A percentile compares a stretch with the other conserved stretches of the same genome.
Conservation (phyloP, 768 basidiomycete genomes). For the Termitomyces bulborhizus region DNA sequence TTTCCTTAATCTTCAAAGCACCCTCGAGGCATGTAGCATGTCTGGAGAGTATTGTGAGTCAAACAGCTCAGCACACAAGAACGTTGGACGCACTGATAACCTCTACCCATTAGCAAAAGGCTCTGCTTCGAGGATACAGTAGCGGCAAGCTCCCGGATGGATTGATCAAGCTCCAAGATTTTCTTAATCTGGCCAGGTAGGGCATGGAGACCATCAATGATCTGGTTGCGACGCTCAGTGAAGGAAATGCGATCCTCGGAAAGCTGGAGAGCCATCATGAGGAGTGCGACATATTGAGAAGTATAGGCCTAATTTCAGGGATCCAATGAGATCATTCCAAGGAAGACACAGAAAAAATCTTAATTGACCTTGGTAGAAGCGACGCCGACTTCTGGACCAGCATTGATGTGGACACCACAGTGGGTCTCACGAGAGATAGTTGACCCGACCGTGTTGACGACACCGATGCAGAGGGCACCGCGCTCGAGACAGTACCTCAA, state of each 20-base stretch:
- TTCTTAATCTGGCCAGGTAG: constrained; percentile 85
- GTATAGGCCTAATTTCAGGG: constrained; percentile 72
- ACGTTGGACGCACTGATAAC: constrained; percentile 71
- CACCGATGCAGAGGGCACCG: constrained; percentile 93
- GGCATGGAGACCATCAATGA: constrained; percentile 90
- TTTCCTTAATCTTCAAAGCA: constrained; percentile 99
- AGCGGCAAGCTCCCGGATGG: constrained; percentile 77
- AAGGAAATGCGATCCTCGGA: constrained; percentile 96
- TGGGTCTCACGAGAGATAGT: constrained; percentile 98
- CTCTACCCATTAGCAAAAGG: constrained; percentile 94
- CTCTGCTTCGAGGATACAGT: constrained; percentile 78
- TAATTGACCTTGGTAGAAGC: constrained; percentile 86
- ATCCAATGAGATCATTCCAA: not conserved
- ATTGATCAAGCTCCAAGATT: constrained; percentile 74
- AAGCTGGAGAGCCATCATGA: constrained; percentile 98
- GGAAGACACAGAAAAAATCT: not conserved
- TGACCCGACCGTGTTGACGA: constrained; percentile 98
- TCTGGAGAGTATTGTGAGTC: constrained; percentile 25
- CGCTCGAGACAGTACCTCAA: constrained; percentile 95
- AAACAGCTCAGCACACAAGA: not conserved
- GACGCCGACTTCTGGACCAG: constrained; percentile 97
- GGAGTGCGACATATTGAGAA: constrained; percentile 95
- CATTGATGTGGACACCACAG: constrained; percentile 99
- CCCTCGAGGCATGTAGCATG: constrained; percentile 98
- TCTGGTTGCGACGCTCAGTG: constrained; percentile 82